A percentile compares a stretch with the other conserved stretches of the same genome.
phyloP scores from a whole-genome alignment of 2,329 filamentous ascomycete species.

The Shiraia sp. region DNA sequence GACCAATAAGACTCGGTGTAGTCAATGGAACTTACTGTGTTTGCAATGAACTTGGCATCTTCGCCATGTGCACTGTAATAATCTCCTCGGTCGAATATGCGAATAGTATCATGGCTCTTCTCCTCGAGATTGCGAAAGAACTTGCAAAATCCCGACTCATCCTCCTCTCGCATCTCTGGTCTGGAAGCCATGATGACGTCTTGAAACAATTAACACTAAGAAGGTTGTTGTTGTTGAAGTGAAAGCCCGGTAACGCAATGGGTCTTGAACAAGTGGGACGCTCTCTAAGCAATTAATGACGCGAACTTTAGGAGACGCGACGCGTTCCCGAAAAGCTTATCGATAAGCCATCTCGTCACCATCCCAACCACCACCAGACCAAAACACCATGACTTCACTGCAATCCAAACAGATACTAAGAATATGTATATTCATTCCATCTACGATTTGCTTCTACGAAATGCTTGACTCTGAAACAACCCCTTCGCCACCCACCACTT shows the following conservation, averaged over 20 bases:
- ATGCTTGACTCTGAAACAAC: no score
- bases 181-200: constrained; percentile 54
- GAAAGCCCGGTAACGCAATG: neutral
- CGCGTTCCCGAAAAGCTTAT: no score
- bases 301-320: no score
- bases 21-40: constrained; percentile 60
- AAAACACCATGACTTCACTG: no score
- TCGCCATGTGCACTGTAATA: constrained; percentile 94
- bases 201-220: neutral
- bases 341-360: no score
- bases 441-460: no score
- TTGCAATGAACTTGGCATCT: constrained; percentile 81
- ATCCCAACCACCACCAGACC: no score
- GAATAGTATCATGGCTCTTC: constrained; percentile 73
- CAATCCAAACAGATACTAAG: no score
- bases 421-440: no score
- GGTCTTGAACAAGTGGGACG: neutral
- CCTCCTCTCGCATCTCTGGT: constrained; percentile 74
- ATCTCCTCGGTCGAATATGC: constrained; percentile 91
- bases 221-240: neutral
- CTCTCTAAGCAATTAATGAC: no score
- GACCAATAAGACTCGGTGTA: no score
- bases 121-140: constrained; percentile 87
- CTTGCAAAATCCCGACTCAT: constrained; percentile 94
- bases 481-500: no score